Evolutionary conservation across 2,329 filamentous ascomycete species (phyloP), one percentile per base, ranked within the genome.

Genomic region (Ascochyta fabae): DNA sequence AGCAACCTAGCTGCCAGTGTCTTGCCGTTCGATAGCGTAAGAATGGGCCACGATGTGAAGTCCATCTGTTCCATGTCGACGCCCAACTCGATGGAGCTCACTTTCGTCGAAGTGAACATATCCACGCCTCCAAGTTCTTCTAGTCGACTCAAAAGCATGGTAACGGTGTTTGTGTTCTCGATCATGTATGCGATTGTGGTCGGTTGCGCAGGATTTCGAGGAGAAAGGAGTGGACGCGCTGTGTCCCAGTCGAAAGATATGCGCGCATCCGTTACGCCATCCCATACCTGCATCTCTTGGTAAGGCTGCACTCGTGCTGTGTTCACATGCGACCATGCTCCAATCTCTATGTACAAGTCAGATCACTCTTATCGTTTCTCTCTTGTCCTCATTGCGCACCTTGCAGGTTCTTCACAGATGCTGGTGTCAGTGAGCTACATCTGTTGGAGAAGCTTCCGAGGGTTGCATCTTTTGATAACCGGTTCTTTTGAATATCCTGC

Each of bases 221-320:
- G 71, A 2, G 66, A 60, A 27, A 72, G 58, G 16, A 69, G 56
- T 8, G 78, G 76, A 41, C 77, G 72, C 43, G 76, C 73, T 22
- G 67, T 76, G 51, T 81, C 79, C 88, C 88, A 90, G 77, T 95
- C 90, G 75, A 99, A 99, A 65, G 91, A 89, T 73, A 99, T 95
- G 65, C 88, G 86, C 33, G 92, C 91, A 56, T 87, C 92, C 36
- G 90, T 91, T 53, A 96, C 86, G 59, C 94, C 96, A 75, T 99
- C 95, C 95, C 96, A 99, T 29, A 98, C 95, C 75, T 96, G 90
- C 95, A 99, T 99, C 67, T 94, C 90, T 56, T 96, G 88, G 75
- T 97, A 99, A 0, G 88, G 84, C 78, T 97, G 93, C 31, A 95
- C 86, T 29, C 95, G 86, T 6, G 85, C 80, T 38, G 82, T 79